Percentiles rank a stretch among this genome's conserved stretches.
These are phyloP conservation scores for Asterionellopsis glacialis DNA, from an alignment of 108 stramenopile genomes.

Conservation along the genomic window DNA sequence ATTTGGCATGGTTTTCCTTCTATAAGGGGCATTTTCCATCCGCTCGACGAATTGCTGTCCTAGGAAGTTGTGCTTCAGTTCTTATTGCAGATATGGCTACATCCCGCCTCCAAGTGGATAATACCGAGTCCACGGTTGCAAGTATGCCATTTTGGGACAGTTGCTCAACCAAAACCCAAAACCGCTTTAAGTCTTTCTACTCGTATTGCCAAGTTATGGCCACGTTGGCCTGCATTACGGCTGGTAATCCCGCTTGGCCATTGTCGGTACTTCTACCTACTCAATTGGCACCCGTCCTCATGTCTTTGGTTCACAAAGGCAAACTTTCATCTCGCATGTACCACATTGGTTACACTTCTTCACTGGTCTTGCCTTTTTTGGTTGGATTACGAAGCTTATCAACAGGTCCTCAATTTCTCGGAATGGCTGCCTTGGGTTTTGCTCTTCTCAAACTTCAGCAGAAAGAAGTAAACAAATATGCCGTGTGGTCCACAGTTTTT, in stretches of 20 bases:
- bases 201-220: neutral
- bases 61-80: slow-evolving; percentile 18
- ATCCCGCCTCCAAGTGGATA: slow-evolving; percentile 18
- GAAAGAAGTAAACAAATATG: neutral
- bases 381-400: neutral
- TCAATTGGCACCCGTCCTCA: neutral
- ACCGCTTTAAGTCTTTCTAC: neutral
- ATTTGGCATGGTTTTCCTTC: slow-evolving; percentile 24
- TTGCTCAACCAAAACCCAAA: slow-evolving; percentile 16
- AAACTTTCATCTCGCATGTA: neutral
- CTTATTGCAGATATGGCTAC: slow-evolving; percentile 48
- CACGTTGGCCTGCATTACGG: neutral
- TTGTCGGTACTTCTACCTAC: neutral
- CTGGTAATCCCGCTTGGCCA: neutral
- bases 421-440: neutral
- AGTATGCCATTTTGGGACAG: slow-evolving; percentile 66
- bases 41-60: slow-evolving; percentile 18
- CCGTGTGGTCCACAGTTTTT: neutral
- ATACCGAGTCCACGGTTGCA: slow-evolving; percentile 44
- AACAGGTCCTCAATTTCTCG: neutral
- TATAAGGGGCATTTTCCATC: slow-evolving; percentile 22
- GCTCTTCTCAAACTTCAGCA: neutral
- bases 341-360: neutral
- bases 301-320: neutral
- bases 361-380: neutral